Base-by-base conservation (phyloP, 768 basidiomycete species). In the Calocera viscosa region DNA sequence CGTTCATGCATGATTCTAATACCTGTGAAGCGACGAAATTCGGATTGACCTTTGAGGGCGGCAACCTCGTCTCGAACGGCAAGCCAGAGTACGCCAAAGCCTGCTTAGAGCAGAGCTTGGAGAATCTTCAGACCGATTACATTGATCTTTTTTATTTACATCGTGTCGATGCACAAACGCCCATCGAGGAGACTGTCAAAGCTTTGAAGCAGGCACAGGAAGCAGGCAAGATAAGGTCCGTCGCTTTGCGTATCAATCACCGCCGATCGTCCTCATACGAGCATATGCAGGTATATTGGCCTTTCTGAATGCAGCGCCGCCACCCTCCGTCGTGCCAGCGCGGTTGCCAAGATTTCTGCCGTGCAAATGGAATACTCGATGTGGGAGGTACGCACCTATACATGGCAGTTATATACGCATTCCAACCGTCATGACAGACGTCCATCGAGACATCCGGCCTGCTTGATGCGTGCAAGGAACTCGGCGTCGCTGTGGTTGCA, bases 401-500 rank as follows among this genome's bases (percentile, higher is more conserved):
- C 35, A 38, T 38, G 35, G 14, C 35, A 14, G 35, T 38, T 38
- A 38, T 38, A 38, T 38, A 14, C 35, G 14, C 35, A 72, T 68
- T 72, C 73, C 1, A 72, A 72, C 43, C 68, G 39, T 33, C 64
- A 49, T n/a, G 40, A n/a, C 64, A 32, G 63, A 68, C 65, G 53
- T 68, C 26, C 68, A 73, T 66, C 63, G 67, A 68, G 28, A 66
- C 68, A 33, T 69, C 69, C 41, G 76, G 73, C 17, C 39, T 78
- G 28, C 63, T 75, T 39, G 71, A 72, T 26, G 70, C 73, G 11
- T 73, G 72, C 28, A 26, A 71, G 30, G 76, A 76, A 67, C 66
- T 72, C 28, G 77, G 77, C 1, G 73, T 77, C 1, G 71, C 72
- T n/a, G 63, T 77, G 39, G 75, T 78, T 1, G 74, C 74, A 12